Evolutionary conservation across 2,329 filamentous ascomycete species (phyloP), one percentile per base, ranked within the genome.

Genomic region (Penicillium freii): DNA sequence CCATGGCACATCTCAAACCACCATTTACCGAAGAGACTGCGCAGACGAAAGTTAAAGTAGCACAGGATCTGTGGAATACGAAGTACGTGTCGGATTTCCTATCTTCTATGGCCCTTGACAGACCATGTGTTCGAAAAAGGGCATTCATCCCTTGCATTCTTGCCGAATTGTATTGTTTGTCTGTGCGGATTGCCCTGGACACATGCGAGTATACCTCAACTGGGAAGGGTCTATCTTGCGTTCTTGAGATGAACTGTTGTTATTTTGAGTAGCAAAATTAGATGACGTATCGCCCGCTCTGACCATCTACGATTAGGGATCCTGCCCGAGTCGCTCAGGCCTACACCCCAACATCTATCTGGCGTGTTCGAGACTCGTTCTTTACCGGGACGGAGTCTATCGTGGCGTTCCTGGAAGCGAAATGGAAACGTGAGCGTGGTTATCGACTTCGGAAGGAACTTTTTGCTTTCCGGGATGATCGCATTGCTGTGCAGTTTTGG

Each of bases 401-500:
- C 59, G 78, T 86, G 49, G 76, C 76, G 2, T 91, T 93, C 64
- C 70, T 96, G 51, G 82, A 81, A 0, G 77, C 83, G 44, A 95
- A 95, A 70, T 95, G 90, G 91, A 75, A 81, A 43, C 83, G 80
- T 21, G 91, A 95, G 72, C 77, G 83, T 43, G 84, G 81, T 17
- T 95, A 95, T 68, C 81, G 82, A 0, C 80, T 96, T 54, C 83
- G 91, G 53, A 95, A 96, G 73, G 91, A 96, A 71, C 78, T 96
- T 1, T 96, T 95, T 73, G 81, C 89, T 1, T 94, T 91, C 68
- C 81, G 77, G 0, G 86, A 87, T 38, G 80, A 93, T 73, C 88
- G 85, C 74, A 93, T 92, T 62, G 91, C 91, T 1, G 91, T 95
- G 23, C 90, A 96, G 70, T 95, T 94, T 72, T 95, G 91, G 91